A percentile compares a stretch with the other conserved stretches of the same genome.
phyloP scores from a whole-genome alignment of 495 filamentous ascomycete species.

The Xylaria bambusicola region DNA sequence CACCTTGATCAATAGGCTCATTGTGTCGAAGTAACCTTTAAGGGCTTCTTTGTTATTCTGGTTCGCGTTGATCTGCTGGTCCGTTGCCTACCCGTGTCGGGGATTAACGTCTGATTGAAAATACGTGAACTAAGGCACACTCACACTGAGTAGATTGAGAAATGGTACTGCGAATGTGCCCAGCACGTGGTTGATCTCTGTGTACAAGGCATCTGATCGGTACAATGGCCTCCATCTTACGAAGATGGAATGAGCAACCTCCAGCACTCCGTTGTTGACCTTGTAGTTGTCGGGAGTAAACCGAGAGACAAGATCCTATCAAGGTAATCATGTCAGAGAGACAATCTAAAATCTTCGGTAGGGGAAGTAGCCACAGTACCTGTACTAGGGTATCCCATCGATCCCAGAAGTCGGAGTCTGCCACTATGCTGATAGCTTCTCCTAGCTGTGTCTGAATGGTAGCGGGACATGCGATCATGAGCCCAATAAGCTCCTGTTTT shows the following conservation, averaged over 20 bases:
- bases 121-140: slow-evolving; percentile 10
- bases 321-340: neutral
- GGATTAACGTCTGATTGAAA: neutral
- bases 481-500: slow-evolving; percentile 88
- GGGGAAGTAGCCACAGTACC: slow-evolving; percentile 6
- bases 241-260: slow-evolving; percentile 98
- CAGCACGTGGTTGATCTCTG: slow-evolving; percentile 93
- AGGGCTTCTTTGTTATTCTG: slow-evolving; percentile 71
- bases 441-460: slow-evolving; percentile 90
- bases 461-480: slow-evolving; percentile 91
- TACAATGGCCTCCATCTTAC: slow-evolving; percentile 93
- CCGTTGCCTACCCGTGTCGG: slow-evolving; percentile 61
- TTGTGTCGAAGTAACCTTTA: slow-evolving; percentile 72
- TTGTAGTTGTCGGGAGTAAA: slow-evolving; percentile 74
- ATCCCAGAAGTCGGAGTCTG: slow-evolving; percentile 96
- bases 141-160: slow-evolving; percentile 72
- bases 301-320: slow-evolving; percentile 65
- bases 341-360: neutral
- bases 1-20: slow-evolving; percentile 85
- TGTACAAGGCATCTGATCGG: slow-evolving; percentile 84
- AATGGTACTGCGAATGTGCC: slow-evolving; percentile 78
- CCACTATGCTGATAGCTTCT: slow-evolving; percentile 94
- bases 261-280: slow-evolving; percentile 88
- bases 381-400: slow-evolving; percentile 81
- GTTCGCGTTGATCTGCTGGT: slow-evolving; percentile 74